A percentile compares a stretch with the other conserved stretches of the same genome.
Conservation (phyloP, 257 asterid genomes). For the Paraleonurus japonicus region DNA sequence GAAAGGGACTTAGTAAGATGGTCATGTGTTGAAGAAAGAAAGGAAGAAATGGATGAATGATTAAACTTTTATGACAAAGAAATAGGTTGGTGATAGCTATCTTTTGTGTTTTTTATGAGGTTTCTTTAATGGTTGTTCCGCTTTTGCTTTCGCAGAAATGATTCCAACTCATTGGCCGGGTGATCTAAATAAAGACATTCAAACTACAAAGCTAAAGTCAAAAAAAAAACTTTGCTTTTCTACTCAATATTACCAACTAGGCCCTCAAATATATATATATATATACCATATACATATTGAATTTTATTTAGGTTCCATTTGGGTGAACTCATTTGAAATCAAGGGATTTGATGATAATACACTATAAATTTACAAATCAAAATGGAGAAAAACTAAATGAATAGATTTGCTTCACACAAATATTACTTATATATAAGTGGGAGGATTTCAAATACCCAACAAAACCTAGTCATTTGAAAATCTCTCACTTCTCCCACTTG, state of each 20-base stretch:
- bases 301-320: too few species aligned
- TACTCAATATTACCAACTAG: conserved; percentile 16
- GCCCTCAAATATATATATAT: neutral
- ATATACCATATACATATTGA: too few species aligned
- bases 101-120: conserved; percentile 34
- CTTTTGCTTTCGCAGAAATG: conserved; percentile 47
- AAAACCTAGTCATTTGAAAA: too few species aligned
- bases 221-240: conserved; percentile 8
- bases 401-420: too few species aligned
- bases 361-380: too few species aligned
- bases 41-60: conserved; percentile 10
- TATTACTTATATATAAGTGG: too few species aligned
- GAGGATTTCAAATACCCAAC: too few species aligned
- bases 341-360: too few species aligned
- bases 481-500: too few species aligned
- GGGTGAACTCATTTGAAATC: too few species aligned
- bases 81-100: conserved; percentile 38
- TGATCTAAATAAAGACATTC: conserved; percentile 8
- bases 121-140: conserved; percentile 28
- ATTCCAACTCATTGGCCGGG: conserved; percentile 35
- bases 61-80: conserved; percentile 36
- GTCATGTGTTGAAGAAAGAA: conserved; percentile 28
- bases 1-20: conserved; percentile 32
- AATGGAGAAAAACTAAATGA: too few species aligned
- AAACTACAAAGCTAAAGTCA: conserved; percentile 27